phyloP scores from a whole-genome alignment of 257 asterid genomes.

The Capsicum pubescens region DNA sequence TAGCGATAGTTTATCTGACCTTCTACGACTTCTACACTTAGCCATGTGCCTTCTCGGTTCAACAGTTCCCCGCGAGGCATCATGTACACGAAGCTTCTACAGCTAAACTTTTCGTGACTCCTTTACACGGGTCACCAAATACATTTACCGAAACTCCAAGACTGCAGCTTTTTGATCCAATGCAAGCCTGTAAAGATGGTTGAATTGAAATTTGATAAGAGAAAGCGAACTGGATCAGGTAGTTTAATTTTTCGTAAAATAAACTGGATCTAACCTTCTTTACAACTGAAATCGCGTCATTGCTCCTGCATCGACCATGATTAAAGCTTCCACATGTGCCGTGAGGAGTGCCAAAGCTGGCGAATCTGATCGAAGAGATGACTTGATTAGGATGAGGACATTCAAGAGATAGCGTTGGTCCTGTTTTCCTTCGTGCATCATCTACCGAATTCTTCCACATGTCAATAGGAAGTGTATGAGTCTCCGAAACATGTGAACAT shows the following conservation, averaged over 20 bases:
- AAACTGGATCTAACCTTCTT: conserved; percentile 54
- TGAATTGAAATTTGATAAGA: background rate
- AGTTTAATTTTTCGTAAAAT: background rate
- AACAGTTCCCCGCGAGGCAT: conserved; percentile 24
- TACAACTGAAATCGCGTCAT: conserved; percentile 58
- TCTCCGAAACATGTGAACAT: conserved; percentile 70
- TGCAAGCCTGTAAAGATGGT: conserved; percentile 62
- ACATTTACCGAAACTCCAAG: conserved; percentile 61
- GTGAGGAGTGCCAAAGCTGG: conserved; percentile 86
- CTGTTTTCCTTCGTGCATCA: conserved; percentile 41
- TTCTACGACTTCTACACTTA: background rate
- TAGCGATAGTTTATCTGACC: conserved; percentile 19
- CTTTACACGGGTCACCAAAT: conserved; percentile 83
- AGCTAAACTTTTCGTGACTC: conserved; percentile 67
- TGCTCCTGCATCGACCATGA: conserved; percentile 84
- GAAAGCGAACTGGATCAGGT: background rate
- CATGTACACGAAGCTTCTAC: conserved; percentile 84
- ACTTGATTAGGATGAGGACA: conserved; percentile 73
- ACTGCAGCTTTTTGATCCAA: conserved; percentile 73
- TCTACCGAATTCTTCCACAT: conserved; percentile 68
- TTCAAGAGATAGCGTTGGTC: conserved; percentile 57
- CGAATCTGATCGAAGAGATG: conserved; percentile 73
- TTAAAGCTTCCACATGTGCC: conserved; percentile 86
- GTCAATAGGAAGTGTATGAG: conserved; percentile 78
- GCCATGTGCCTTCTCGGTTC: conserved; percentile 11